phyloP scores from a whole-genome alignment of 345 rosid genomes.

The Salix arbutifolia region DNA sequence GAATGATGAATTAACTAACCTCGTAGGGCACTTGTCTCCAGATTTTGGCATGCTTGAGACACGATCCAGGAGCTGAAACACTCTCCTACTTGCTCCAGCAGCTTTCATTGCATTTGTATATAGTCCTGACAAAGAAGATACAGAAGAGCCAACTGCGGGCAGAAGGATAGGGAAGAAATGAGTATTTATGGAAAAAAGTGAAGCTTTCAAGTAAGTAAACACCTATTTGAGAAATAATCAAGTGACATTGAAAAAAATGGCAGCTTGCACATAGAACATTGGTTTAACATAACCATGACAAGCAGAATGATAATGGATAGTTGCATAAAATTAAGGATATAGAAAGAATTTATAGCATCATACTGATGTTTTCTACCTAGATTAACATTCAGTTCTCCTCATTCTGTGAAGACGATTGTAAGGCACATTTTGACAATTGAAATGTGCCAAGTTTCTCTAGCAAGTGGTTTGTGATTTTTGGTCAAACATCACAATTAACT shows the following conservation, averaged over 20 bases:
- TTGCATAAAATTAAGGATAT: not conserved
- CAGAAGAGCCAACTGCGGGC: slow-evolving; percentile 79
- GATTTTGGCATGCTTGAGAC: slow-evolving; percentile 72
- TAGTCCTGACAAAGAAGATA: slow-evolving; percentile 76
- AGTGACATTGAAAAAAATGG: not conserved
- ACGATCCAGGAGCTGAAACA: slow-evolving; percentile 88
- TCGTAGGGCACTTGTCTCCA: slow-evolving; percentile 67
- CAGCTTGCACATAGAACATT: not conserved
- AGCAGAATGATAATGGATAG: not conserved
- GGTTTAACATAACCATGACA: not conserved
- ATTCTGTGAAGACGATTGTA: not conserved
- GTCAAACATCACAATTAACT: not conserved
- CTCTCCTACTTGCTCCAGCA: slow-evolving; percentile 92
- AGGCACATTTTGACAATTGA: not conserved
- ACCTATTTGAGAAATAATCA: not conserved
- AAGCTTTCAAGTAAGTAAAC: not conserved
- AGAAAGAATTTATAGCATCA: not conserved
- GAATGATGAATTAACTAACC: slow-evolving; percentile 37
- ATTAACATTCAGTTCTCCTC: not conserved
- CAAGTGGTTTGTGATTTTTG: not conserved
- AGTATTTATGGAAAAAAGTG: not conserved
- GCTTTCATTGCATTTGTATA: slow-evolving; percentile 96
- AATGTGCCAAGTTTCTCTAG: not conserved
- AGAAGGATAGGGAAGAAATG: slow-evolving; percentile 8
- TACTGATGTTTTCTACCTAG: not conserved